These are phyloP conservation scores for Dioscorea cayenensis DNA, from an alignment of 116 monocot species.

Conservation along the genomic window DNA sequence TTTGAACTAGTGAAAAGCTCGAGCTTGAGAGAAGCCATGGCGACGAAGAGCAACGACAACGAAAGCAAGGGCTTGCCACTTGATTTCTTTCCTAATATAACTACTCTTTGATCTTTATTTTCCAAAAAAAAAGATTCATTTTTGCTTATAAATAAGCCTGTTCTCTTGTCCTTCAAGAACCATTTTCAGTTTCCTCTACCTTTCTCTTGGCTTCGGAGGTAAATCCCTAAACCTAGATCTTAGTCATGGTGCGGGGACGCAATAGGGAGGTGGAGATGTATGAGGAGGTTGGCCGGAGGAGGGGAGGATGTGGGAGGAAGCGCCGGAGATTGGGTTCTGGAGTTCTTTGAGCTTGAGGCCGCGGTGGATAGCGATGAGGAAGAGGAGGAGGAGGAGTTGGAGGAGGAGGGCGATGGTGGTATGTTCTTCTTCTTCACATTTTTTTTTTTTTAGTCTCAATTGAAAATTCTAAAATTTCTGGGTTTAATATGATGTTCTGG, in stretches of 20 bases:
- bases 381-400: constrained; percentile 74
- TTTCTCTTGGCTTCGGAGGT: too few species aligned
- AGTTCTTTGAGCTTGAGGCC: constrained; percentile 84
- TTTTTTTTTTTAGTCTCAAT: neutral
- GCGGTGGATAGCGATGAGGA: constrained; percentile 71
- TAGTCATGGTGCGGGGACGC: constrained; percentile 37
- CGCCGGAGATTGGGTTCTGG: constrained; percentile 35
- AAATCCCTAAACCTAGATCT: neutral
- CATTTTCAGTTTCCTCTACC: too few species aligned
- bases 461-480: neutral
- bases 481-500: too few species aligned
- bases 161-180: too few species aligned
- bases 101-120: too few species aligned
- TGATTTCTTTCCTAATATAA: too few species aligned
- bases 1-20: too few species aligned
- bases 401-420: constrained; percentile 79
- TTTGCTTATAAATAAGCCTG: too few species aligned
- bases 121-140: too few species aligned
- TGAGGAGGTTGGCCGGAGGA: constrained; percentile 24
- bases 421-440: constrained; percentile 1
- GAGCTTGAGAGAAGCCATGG: too few species aligned
- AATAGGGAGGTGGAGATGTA: constrained; percentile 39
- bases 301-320: constrained; percentile 27
- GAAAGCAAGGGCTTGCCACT: too few species aligned
- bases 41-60: too few species aligned